Evolutionary conservation across 2,329 filamentous ascomycete species (phyloP).

Genomic region (Phialocephala sp.): DNA sequence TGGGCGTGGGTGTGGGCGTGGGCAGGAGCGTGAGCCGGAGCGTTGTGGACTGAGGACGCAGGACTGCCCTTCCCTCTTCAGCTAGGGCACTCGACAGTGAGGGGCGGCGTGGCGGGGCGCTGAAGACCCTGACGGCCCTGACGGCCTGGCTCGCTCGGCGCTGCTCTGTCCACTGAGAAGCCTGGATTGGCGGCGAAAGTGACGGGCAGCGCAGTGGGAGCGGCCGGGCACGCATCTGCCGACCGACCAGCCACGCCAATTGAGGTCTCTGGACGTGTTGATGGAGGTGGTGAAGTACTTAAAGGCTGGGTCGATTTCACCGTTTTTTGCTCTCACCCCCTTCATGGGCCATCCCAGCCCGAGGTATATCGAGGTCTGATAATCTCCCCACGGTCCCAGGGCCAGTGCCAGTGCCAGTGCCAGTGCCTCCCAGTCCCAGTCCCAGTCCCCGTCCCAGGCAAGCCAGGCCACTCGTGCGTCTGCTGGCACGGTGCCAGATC

Average conservation of each 20-base stretch:
- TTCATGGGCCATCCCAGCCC: conserved; percentile 30
- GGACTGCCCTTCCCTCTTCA: no score
- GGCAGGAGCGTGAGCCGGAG: no score
- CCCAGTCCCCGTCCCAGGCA: no score
- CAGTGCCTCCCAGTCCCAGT: no score
- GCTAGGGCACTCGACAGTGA: no score
- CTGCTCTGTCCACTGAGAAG: conserved; percentile 19
- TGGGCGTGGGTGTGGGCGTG: no score
- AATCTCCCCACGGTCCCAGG: conserved; percentile 24
- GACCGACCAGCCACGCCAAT: conserved; percentile 13
- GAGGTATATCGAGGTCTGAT: conserved; percentile 11
- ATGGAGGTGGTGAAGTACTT: not conserved
- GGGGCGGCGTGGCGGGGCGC: no score
- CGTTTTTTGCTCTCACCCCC: conserved; percentile 8
- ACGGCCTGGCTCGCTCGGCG: no score
- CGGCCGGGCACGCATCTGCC: not conserved
- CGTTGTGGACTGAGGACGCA: no score
- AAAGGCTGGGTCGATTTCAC: conserved; percentile 17
- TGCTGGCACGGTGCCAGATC: conserved; percentile 13
- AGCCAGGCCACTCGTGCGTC: no score
- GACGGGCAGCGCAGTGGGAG: not conserved
- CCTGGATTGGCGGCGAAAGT: not conserved
- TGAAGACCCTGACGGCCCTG: no score
- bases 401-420: no score
- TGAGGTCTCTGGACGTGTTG: conserved; percentile 10